A percentile compares a stretch with the other conserved stretches of the same genome.
phyloP scores from a whole-genome alignment of 2,329 filamentous ascomycete species.

The Fusarium chuoi region DNA sequence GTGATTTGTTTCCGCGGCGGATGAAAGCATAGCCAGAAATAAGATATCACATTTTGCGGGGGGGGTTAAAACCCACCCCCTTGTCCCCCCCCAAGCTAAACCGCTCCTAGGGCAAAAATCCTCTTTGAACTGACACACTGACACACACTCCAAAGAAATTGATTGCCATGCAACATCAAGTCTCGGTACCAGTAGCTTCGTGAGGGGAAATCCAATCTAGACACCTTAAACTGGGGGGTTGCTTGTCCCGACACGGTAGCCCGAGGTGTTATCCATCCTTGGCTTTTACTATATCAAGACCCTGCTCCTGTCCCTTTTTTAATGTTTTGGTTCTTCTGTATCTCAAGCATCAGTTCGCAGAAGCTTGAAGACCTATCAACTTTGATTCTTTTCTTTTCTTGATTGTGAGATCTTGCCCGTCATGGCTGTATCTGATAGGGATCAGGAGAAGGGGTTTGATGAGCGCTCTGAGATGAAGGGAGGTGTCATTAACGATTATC shows the following conservation, averaged over 20 bases:
- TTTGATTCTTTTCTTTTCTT: background rate
- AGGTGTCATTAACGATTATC: constrained; percentile 18
- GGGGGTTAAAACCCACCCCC: background rate
- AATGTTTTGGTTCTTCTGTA: background rate
- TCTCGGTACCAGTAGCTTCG: background rate
- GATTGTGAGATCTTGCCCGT: background rate
- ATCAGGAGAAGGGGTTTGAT: constrained; percentile 39
- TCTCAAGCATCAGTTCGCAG: constrained; percentile 18
- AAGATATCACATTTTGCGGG: constrained; percentile 32
- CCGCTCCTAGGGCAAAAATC: constrained; percentile 18
- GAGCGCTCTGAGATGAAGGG: constrained; percentile 37
- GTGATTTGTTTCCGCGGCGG: background rate
- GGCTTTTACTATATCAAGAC: constrained; percentile 33
- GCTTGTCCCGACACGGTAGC: constrained; percentile 36
- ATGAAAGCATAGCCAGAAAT: constrained; percentile 8
- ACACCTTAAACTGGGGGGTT: constrained; percentile 20
- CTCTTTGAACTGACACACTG: background rate
- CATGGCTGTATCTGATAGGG: constrained; percentile 38
- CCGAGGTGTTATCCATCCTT: constrained; percentile 36
- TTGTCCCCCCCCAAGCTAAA: background rate
- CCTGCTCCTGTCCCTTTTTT: constrained; percentile 9
- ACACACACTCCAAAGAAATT: background rate
- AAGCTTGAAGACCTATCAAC: constrained; percentile 5
- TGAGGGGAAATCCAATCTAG: constrained; percentile 35
- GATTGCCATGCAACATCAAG: constrained; percentile 5